phyloP scores from a whole-genome alignment of 306 rosid genomes.

The Castanea mollissima region DNA sequence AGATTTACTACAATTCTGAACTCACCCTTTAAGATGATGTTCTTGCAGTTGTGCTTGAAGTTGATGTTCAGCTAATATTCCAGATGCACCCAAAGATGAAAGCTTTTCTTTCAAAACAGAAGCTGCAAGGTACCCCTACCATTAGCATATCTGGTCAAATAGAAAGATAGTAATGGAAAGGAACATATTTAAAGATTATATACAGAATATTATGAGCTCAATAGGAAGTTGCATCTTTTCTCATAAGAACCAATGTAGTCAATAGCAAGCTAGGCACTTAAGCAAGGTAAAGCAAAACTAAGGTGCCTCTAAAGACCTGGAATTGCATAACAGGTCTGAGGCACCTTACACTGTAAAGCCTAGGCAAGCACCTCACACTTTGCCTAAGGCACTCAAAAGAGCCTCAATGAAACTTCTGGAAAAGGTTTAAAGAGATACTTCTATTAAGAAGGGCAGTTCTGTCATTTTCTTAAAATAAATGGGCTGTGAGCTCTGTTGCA shows the following conservation, averaged over 20 bases:
- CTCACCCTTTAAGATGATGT: constrained; percentile 88
- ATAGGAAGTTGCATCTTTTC: neutral
- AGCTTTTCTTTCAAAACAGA: constrained; percentile 93
- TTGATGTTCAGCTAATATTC: constrained; percentile 96
- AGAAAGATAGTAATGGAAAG: constrained; percentile 14
- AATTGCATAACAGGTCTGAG: too few species aligned
- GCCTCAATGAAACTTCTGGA: too few species aligned
- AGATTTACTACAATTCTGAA: constrained; percentile 12
- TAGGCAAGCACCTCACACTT: too few species aligned
- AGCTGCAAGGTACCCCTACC: constrained; percentile 56
- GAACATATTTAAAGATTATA: constrained; percentile 13
- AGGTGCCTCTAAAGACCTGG: too few species aligned
- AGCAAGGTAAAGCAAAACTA: too few species aligned
- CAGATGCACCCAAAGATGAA: constrained; percentile 88
- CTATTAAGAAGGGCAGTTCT: too few species aligned
- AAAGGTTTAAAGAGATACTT: too few species aligned
- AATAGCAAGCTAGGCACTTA: too few species aligned
- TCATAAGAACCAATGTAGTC: neutral
- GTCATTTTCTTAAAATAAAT: too few species aligned
- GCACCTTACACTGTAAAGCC: too few species aligned
- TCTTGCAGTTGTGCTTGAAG: constrained; percentile 98
- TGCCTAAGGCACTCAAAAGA: too few species aligned
- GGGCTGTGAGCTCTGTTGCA: too few species aligned
- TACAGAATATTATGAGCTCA: neutral
- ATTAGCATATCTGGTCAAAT: constrained; percentile 35